Base-by-base conservation (phyloP, 140 eudicot species). In the Erigeron philadelphicus region DNA sequence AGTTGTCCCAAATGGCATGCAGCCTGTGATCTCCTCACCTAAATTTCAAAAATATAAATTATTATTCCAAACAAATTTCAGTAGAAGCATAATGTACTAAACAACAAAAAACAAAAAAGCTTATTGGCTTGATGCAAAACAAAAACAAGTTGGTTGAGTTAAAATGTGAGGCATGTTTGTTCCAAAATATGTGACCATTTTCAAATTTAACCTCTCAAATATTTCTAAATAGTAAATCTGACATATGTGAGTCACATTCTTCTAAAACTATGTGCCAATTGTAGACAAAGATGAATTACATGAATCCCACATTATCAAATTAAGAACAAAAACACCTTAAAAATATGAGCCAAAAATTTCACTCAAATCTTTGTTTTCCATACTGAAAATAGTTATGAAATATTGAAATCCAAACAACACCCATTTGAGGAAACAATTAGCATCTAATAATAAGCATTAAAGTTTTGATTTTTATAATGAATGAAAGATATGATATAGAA, bases 1-100 rank as follows among this genome's bases (percentile, higher is more conserved):
- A 64, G 77, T 49, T 35, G 76, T 61, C 62, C 63, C 78, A 66
- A 5, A 62, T 63, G 70, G 81, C 68, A 73, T 71, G 69, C 60
- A 62, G 67, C 72, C 67, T 61, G 65, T 70, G 82, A 66, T 67
- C 81, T 77, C 79, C 69, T 43, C 38, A 70, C 77, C 79, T 61
- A 76, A 71, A 81, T 54, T 64, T 57, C 59, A 70, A 46, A 21
- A 67, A 63, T 15, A 62, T 31, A 31, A 2, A 31, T 4, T 31
- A 31, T 31, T 31, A 61, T 17, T 60, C 57, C 78, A 66, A 25
- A 41, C 43, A 74, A 25, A 73, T 42, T 52, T 71, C 59, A 73
- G 46, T 61, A 73, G 63, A 68, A 59, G 35, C 7, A 68, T 45
- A 68, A 31, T 52, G 48, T 53, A 64, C 18, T 45, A 57, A 50